Base-by-base conservation (phyloP, 2,329 filamentous ascomycete genomes). In the Epichloe typhina region DNA sequence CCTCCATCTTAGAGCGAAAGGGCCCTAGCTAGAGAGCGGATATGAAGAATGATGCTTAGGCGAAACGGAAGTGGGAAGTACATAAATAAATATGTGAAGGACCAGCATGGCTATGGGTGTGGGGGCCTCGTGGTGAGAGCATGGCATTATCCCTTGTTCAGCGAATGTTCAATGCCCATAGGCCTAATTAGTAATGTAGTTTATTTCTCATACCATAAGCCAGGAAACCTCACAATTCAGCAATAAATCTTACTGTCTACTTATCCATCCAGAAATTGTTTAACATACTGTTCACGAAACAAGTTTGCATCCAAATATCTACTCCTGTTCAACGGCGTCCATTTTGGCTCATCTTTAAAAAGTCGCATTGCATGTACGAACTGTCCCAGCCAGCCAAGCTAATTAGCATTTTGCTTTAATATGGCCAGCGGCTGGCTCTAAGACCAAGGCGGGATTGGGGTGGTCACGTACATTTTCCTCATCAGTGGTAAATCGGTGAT, bases 261-360 rank as follows among this genome's bases (percentile, higher is more conserved):
- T 31, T n/a, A 51, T 35, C 12, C 13, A n/a, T 6, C 12, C 23
- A 50, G 21, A 55, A 69, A 79, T 47, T 73, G 63, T 52, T 64
- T 59, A 40, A 95, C 72, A 62, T 98, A 98, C 46, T 81, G 79
- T 74, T 88, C 80, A 52, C 93, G 80, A 65, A 83, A 86, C 49
- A 76, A 70, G 69, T 97, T 98, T 53, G 66, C 66, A 64, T 97
- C 88, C 42, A 95, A 78, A 46, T 91, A 85, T 4, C 72, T 69
- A 6, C 78, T 80, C 51, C 93, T 81, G 71, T 95, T 95, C 58
- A 98, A 69, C 13, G 93, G 86, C 37, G 89, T 97, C 93, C 93
- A 98, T 71, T 97, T 96, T 36, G 93, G 93, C 69, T 97, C 90
- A 57, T 97, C 93, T 72, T 97, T 90, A 79, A 97, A 98, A 48